These are phyloP conservation scores for Penicillium lagena DNA, from an alignment of 495 filamentous ascomycete species.

Conservation along the genomic window DNA sequence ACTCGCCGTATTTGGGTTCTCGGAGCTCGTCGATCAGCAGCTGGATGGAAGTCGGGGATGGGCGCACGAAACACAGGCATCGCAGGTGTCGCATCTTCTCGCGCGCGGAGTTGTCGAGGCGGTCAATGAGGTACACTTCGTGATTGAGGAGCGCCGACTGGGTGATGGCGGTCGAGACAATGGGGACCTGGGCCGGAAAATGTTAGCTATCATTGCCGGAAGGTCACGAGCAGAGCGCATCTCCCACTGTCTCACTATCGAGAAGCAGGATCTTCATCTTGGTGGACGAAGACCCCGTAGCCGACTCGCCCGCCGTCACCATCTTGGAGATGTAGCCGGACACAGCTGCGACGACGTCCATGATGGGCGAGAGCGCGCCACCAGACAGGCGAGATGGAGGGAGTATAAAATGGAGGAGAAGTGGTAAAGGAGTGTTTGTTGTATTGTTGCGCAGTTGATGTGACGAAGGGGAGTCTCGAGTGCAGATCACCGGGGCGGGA, in stretches of 20 bases:
- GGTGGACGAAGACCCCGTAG: conserved; percentile 59
- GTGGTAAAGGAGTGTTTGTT: too few relatives aligned
- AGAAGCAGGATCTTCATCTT: conserved; percentile 99
- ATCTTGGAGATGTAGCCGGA: conserved; percentile 97
- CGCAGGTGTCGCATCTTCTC: conserved; percentile 98
- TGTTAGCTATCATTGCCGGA: conserved; percentile 11
- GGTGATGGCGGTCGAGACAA: conserved; percentile 89
- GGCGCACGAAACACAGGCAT: conserved; percentile 88
- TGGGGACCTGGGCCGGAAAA: conserved; percentile 53
- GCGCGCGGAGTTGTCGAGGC: conserved; percentile 80
- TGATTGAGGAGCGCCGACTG: conserved; percentile 95
- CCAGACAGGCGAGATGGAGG: conserved; percentile 1
- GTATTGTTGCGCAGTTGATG: neutral
- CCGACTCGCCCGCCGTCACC: conserved; percentile 77
- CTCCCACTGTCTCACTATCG: conserved; percentile 83
- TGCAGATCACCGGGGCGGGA: conserved; percentile 5
- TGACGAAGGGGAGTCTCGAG: too few relatives aligned
- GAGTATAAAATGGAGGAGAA: neutral
- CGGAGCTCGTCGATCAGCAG: conserved; percentile 91
- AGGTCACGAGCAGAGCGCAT: conserved; percentile 9
- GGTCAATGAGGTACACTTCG: conserved; percentile 95
- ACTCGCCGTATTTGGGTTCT: conserved; percentile 97
- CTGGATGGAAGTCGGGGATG: conserved; percentile 85
- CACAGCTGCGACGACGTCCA: conserved; percentile 91
- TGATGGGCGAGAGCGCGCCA: conserved; percentile 29